phyloP scores from a whole-genome alignment of 345 rosid species.

The Linum trigynum region DNA sequence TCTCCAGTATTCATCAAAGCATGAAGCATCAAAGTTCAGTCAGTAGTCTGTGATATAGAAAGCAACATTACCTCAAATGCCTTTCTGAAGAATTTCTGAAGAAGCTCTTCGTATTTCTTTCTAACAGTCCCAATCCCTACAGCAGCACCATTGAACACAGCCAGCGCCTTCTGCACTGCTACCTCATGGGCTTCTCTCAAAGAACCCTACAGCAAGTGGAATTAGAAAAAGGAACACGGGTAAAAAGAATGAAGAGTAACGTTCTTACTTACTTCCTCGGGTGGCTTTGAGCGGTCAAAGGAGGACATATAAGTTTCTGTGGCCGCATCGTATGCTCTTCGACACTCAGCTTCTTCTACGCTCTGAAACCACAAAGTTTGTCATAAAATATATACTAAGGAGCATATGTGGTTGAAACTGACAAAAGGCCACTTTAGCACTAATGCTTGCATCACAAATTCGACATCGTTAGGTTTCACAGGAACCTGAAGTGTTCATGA shows the following conservation, averaged over 20 bases:
- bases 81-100: slow-evolving; percentile 29
- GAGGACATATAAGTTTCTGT: slow-evolving; percentile 32
- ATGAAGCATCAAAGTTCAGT: neutral
- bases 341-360: slow-evolving; percentile 28
- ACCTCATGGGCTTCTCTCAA: slow-evolving; percentile 30
- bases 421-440: neutral
- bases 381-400: neutral
- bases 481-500: too few relatives aligned
- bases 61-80: slow-evolving; percentile 20
- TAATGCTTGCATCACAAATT: neutral
- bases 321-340: slow-evolving; percentile 28
- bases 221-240: neutral
- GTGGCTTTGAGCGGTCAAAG: slow-evolving; percentile 24
- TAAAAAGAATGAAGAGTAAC: neutral
- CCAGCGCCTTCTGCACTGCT: slow-evolving; percentile 26
- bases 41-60: neutral
- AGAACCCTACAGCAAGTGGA: slow-evolving; percentile 13
- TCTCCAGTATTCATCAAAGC: neutral
- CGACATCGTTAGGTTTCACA: neutral
- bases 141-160: slow-evolving; percentile 29
- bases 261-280: slow-evolving; percentile 15
- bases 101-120: slow-evolving; percentile 26
- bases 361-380: neutral
- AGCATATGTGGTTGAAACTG: neutral
- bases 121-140: slow-evolving; percentile 27